Evolutionary conservation across 495 filamentous ascomycete genomes (phyloP).

Genomic region (Tuber melanosporum): DNA sequence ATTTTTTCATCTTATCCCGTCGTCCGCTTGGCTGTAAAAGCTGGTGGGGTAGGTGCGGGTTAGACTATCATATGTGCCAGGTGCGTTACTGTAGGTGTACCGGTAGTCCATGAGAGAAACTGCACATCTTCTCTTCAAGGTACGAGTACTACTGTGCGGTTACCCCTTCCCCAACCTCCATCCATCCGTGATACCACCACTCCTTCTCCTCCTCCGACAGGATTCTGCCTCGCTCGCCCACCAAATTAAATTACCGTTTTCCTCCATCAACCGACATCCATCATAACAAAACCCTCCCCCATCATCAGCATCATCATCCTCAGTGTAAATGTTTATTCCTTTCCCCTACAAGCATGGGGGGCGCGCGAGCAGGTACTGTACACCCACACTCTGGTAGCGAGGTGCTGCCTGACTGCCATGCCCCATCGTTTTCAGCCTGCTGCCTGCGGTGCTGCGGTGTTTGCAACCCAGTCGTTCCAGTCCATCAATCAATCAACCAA

Average conservation of each 20-base stretch:
- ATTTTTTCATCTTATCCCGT: not conserved
- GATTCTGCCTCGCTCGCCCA: not conserved
- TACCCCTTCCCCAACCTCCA: constrained; percentile 12
- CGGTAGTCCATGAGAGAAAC: constrained; percentile 14
- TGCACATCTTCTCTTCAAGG: constrained; percentile 9
- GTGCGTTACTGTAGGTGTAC: constrained; percentile 14
- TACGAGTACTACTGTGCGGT: constrained; percentile 14
- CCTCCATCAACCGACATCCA: not conserved
- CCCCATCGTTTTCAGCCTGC: constrained; percentile 6
- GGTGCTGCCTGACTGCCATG: constrained; percentile 25
- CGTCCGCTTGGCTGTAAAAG: not conserved
- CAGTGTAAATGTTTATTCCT: constrained; percentile 20
- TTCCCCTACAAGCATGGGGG: constrained; percentile 25
- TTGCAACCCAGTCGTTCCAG: not conserved
- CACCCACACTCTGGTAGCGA: constrained; percentile 29
- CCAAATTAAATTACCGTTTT: not conserved
- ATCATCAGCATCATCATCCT: not conserved
- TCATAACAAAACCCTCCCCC: not conserved
- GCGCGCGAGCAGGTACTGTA: constrained; percentile 7
- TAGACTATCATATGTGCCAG: not conserved
- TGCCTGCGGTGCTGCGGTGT: not conserved
- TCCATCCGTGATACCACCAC: constrained; percentile 19
- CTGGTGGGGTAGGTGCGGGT: not conserved
- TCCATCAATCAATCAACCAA: not conserved
- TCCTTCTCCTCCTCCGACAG: not conserved